Conservation (phyloP, 371 early-diverging fungal species). For the Mucor racemosus region DNA sequence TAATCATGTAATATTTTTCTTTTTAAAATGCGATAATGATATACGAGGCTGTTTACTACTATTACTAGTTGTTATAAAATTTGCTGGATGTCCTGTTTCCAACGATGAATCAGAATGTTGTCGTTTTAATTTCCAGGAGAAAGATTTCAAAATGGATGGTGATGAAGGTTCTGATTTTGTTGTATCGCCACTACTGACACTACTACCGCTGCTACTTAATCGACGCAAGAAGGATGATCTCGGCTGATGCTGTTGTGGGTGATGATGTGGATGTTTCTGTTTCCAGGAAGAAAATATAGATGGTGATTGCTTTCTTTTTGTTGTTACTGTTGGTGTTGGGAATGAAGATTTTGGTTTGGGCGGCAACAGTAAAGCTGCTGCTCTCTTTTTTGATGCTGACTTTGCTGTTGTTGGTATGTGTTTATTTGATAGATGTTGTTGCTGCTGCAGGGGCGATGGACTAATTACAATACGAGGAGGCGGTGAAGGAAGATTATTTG, state of each 20-base stretch:
- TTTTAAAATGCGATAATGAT: neutral
- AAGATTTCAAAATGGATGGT: slow-evolving; percentile 14
- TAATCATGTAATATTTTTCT: neutral
- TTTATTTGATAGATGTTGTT: neutral
- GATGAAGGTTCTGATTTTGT: slow-evolving; percentile 7
- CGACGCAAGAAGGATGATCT: slow-evolving; percentile 13
- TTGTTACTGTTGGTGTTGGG: neutral
- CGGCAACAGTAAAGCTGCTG: neutral
- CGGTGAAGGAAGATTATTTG: neutral
- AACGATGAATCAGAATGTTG: slow-evolving; percentile 1
- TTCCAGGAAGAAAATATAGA: neutral
- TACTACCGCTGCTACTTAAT: slow-evolving; percentile 6
- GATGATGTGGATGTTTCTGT: neutral
- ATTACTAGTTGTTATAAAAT: neutral
- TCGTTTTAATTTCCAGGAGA: slow-evolving; percentile 14
- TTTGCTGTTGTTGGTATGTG: neutral
- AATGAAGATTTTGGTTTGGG: slow-evolving; percentile 1
- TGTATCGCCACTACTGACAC: slow-evolving; percentile 6
- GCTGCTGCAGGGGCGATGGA: neutral
- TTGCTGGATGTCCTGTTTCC: neutral
- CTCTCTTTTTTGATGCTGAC: neutral
- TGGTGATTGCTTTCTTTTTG: neutral
- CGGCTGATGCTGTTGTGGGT: neutral
- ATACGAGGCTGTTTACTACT: slow-evolving; percentile 1
- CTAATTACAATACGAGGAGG: slow-evolving; percentile 6